Evolutionary conservation across 768 basidiomycete species (phyloP).

Genomic region (Gloeostereum incarnatum): DNA sequence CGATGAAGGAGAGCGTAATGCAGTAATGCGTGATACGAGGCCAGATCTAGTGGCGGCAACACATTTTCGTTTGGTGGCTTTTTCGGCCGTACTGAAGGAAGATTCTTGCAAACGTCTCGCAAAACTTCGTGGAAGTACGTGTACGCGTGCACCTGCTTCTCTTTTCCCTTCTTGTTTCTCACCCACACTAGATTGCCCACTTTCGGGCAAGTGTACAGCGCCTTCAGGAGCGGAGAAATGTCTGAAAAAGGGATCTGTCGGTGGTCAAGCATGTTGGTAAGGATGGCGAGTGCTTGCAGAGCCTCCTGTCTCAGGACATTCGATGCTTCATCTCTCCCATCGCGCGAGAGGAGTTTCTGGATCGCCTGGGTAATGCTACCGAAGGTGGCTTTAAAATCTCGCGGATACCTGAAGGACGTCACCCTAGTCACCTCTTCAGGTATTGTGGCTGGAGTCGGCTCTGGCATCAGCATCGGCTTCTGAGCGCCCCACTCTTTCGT

Average conservation of each 20-base stretch:
- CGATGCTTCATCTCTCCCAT: conserved; percentile 9
- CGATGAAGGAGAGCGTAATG: conserved; percentile 58
- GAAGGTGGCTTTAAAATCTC: not conserved
- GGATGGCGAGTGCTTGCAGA: conserved; percentile 53
- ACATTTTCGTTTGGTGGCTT: conserved; percentile 3
- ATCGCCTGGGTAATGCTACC: conserved; percentile 6
- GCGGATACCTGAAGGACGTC: not conserved
- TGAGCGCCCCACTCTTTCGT: conserved; percentile 36
- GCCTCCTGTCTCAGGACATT: conserved; percentile 20
- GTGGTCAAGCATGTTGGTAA: conserved; percentile 42
- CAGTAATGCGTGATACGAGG: conserved; percentile 52
- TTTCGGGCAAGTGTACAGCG: conserved; percentile 37
- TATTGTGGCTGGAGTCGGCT: conserved; percentile 3
- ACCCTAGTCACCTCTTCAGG: not conserved
- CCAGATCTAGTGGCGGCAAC: conserved; percentile 25
- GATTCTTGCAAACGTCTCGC: too few species aligned
- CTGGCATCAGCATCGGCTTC: conserved; percentile 6
- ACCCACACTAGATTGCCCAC: conserved; percentile 29
- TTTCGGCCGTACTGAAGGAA: conserved; percentile 6
- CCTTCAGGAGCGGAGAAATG: conserved; percentile 33
- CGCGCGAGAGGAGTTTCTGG: conserved; percentile 10
- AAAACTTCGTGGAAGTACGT: conserved; percentile 41
- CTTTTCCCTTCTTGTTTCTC: conserved; percentile 13
- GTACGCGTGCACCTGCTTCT: conserved; percentile 26
- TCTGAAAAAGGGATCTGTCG: conserved; percentile 35